Evolutionary conservation across 352 stramenopile species (phyloP).

Genomic region (Phytophthora hibernalis): DNA sequence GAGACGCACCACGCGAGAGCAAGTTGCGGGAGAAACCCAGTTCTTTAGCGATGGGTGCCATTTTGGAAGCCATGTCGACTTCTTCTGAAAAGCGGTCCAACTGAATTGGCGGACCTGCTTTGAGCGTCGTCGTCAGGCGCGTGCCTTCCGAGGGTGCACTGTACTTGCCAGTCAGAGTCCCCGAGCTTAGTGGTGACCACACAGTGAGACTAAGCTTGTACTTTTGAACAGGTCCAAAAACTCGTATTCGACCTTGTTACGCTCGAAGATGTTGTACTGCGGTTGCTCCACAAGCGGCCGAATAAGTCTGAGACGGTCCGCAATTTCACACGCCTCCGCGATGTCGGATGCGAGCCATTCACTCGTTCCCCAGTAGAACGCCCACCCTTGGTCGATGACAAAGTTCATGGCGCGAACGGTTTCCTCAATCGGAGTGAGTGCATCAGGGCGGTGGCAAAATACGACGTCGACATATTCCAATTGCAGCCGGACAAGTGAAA

Average conservation of each 20-base stretch:
- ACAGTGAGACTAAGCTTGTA: slow-evolving; percentile 17
- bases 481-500: slow-evolving; percentile 44
- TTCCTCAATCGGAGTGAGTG: slow-evolving; percentile 62
- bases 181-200: slow-evolving; percentile 44
- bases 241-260: slow-evolving; percentile 10
- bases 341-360: slow-evolving; percentile 68
- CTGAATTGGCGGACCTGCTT: slow-evolving; percentile 43
- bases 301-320: slow-evolving; percentile 44
- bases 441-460: slow-evolving; percentile 62
- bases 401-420: slow-evolving; percentile 67
- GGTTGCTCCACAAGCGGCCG: slow-evolving; percentile 61
- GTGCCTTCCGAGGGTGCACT: slow-evolving; percentile 35
- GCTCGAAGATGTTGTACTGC: slow-evolving; percentile 60
- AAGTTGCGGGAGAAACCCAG: slow-evolving; percentile 54
- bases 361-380: slow-evolving; percentile 58
- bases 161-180: slow-evolving; percentile 60
- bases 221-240: slow-evolving; percentile 17
- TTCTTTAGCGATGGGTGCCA: slow-evolving; percentile 44
- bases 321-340: slow-evolving; percentile 49
- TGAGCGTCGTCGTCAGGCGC: slow-evolving; percentile 28
- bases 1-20: slow-evolving; percentile 56
- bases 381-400: slow-evolving; percentile 59
- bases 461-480: slow-evolving; percentile 59
- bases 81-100: slow-evolving; percentile 26
- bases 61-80: slow-evolving; percentile 33